Evolutionary conservation across 2,329 filamentous ascomycete species (phyloP), one percentile per base, ranked within the genome.

Genomic region (Neopestalotiopsis rosae): DNA sequence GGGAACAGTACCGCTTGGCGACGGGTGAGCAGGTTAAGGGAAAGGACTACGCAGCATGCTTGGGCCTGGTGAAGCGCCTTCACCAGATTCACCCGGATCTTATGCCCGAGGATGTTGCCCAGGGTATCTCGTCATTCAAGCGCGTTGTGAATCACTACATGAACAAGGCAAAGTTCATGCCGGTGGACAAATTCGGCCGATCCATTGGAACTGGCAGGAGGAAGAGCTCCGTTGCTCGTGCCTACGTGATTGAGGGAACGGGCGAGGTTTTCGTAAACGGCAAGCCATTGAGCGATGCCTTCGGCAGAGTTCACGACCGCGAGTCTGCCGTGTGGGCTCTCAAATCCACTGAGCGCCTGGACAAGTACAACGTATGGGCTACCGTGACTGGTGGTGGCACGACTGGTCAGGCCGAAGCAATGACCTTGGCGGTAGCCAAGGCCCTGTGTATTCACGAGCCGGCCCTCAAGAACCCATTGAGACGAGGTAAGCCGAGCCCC

Each of bases 321-420:
- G 96, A 98, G 84, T 98, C 94, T 78, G 95, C 94, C 2, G 84
- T 97, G 4, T 99, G 95, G 95, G 90, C 95, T 7, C 82, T 99
- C 76, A 94, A 95, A 76, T 88, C 90, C 64, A 97, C 94, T 30
- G 86, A 92, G 58, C 87, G 96, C 72, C 82, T 97, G 72, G 94
- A 97, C 85, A 98, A 98, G 81, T 99, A 99, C 86, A 99, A 99
- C 77, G 90, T 98, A 3, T 99, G 94, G 91, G 95, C 91, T 66
- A 82, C 93, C 64, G 93, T 94, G 3, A 87, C 88, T 69, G 96
- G 96, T 68, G 96, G 96, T 73, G 96, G 96, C 75, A 92, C 93
- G 62, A 99, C 96, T 64, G 96, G 96, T 2, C 97, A 99, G 82
- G 95, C 96, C 7, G 96, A 99, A 82, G 95, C 96, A 42, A 88